phyloP scores from a whole-genome alignment of 306 rosid species.

The Vigna radiata region DNA sequence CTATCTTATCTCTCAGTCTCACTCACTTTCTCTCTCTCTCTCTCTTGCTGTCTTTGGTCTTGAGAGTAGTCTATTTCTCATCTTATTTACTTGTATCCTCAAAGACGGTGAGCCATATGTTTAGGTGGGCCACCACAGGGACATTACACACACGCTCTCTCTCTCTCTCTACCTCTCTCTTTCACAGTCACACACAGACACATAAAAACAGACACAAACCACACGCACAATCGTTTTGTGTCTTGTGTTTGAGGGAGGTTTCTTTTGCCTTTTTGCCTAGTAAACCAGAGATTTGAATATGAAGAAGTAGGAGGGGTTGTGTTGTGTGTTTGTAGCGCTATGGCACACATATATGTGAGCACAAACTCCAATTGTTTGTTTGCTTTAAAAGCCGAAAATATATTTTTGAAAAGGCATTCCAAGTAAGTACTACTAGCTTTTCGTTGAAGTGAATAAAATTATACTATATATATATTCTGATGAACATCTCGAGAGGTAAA shows the following conservation, averaged over 20 bases:
- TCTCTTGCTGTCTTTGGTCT: conserved; percentile 50
- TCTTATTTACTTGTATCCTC: conserved; percentile 56
- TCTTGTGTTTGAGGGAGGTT: conserved; percentile 55
- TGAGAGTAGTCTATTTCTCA: conserved; percentile 55
- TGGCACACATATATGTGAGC: conserved; percentile 41
- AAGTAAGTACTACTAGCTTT: conserved; percentile 36
- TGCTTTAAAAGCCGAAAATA: conserved; percentile 45
- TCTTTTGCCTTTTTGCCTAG: conserved; percentile 48
- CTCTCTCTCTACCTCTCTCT: conserved; percentile 40
- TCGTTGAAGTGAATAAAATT: conserved; percentile 42
- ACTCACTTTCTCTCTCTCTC: conserved; percentile 39
- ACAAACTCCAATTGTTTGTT: conserved; percentile 64
- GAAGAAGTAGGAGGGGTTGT: conserved; percentile 37
- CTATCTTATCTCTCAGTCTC: conserved; percentile 26
- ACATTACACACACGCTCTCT: conserved; percentile 40
- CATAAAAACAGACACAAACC: conserved; percentile 49
- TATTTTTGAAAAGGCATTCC: conserved; percentile 27
- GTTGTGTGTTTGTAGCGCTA: conserved; percentile 33
- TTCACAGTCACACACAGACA: conserved; percentile 43
- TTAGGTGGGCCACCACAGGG: conserved; percentile 69
- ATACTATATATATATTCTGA: conserved; percentile 15
- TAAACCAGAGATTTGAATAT: conserved; percentile 55
- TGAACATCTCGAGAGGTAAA: conserved; percentile 40
- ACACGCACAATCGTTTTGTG: conserved; percentile 58
- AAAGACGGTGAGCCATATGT: conserved; percentile 75